Evolutionary conservation across 805 yeast genomes (phyloP), one percentile per base, ranked within the genome.

Genomic region (Wickerhamomyces kurtzmanii): DNA sequence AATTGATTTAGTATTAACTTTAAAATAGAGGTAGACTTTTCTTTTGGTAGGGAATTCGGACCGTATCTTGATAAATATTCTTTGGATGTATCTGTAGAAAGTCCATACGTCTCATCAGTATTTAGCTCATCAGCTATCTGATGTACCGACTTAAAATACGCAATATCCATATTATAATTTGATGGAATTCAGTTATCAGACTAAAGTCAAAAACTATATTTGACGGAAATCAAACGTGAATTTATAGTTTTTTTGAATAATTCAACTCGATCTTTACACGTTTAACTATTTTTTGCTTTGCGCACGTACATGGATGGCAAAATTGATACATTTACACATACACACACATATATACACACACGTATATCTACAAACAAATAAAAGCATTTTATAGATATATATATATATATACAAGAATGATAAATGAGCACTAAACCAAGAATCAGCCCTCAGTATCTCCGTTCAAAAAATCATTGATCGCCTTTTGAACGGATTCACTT

Each of bases 401-500:
- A 11, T 22, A 9, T 12, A 9, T n/a, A 31, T 30, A 26, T 27
- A 53, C 32, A n/a, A n/a, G n/a, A n/a, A n/a, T n/a, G n/a, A n/a
- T n/a, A n/a, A n/a, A n/a, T n/a, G n/a, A n/a, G n/a, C n/a, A n/a
- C n/a, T n/a, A n/a, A n/a, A n/a, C n/a, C n/a, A n/a, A n/a, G n/a
- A n/a, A n/a, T n/a, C n/a, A n/a, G n/a, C n/a, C n/a, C n/a, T n/a
- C n/a, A n/a, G n/a, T n/a, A n/a, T 60, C 63, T 3, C 72, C 71
- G 27, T 59, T 66, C 31, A 72, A 48, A 11, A 72, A 50, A 27
- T 58, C 68, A 31, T 63, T 68, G 38, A 73, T 53, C 9, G 72
- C 63, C 28, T 71, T 70, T 34, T 75, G 79, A 13, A 78, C 61
- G 22, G 62, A 57, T 17, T 59, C 51, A 10, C 77, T 69, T 30